phyloP scores from a whole-genome alignment of 2,329 filamentous ascomycete species.

The Hymenotorrendiella dingleyae region DNA sequence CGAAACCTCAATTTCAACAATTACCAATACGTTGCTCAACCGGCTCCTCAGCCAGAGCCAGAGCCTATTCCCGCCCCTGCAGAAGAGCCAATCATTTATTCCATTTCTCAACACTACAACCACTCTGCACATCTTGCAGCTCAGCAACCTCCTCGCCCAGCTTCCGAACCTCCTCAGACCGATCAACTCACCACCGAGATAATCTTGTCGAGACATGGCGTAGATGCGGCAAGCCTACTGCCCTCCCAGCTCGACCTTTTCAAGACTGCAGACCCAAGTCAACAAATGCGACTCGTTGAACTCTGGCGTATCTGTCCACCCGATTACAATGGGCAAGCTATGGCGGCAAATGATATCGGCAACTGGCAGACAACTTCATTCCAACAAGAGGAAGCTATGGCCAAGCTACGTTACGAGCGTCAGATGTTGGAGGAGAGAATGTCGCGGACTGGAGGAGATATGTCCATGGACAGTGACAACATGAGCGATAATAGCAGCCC shows the following conservation, averaged over 20 bases:
- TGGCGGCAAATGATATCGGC: slow-evolving; percentile 51
- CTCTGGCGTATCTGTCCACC: slow-evolving; percentile 81
- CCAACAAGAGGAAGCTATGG: slow-evolving; percentile 48
- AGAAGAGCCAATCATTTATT: slow-evolving; percentile 57
- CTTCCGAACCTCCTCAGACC: slow-evolving; percentile 45
- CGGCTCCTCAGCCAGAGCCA: slow-evolving; percentile 32
- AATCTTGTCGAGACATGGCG: slow-evolving; percentile 58
- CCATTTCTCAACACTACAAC: slow-evolving; percentile 75
- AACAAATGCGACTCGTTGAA: slow-evolving; percentile 70
- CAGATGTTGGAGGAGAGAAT: slow-evolving; percentile 36
- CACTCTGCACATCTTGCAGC: slow-evolving; percentile 64
- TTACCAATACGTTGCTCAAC: slow-evolving; percentile 24
- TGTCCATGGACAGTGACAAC: slow-evolving; percentile 40
- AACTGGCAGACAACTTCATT: slow-evolving; percentile 52
- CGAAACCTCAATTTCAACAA: slow-evolving; percentile 62
- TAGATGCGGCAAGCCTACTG: slow-evolving; percentile 65
- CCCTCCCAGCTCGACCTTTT: slow-evolving; percentile 74
- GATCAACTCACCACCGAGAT: slow-evolving; percentile 47
- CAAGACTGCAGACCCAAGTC: slow-evolving; percentile 63
- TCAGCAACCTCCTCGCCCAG: slow-evolving; percentile 40
- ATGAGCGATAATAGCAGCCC: slow-evolving; percentile 29
- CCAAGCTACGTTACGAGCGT: slow-evolving; percentile 54
- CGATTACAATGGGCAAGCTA: slow-evolving; percentile 47
- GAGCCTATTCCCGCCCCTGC: slow-evolving; percentile 21
- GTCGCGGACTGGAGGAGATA: slow-evolving; percentile 33